These are phyloP conservation scores for Trichoderma harzianum DNA, from an alignment of 2,329 filamentous ascomycete species.

Conservation along the genomic window DNA sequence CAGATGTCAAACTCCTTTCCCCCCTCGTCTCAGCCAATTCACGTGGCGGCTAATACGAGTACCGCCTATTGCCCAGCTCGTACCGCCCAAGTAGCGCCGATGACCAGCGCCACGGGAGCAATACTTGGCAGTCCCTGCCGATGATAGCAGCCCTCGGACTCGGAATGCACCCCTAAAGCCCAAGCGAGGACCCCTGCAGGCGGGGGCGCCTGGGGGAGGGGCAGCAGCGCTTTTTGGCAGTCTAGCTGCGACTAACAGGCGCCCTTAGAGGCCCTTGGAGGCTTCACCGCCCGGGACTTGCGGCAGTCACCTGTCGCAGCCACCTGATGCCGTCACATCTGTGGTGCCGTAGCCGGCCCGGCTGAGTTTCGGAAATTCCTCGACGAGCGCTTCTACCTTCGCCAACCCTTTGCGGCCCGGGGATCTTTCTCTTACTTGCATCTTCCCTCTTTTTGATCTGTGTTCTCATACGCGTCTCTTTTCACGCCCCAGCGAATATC, in stretches of 20 bases:
- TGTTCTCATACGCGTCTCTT: background rate
- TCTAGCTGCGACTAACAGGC: background rate
- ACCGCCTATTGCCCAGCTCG: background rate
- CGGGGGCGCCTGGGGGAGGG: background rate
- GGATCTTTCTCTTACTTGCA: background rate
- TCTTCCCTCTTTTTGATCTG: background rate
- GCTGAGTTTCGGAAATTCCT: constrained; percentile 17
- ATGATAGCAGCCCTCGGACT: background rate
- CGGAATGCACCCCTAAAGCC: background rate
- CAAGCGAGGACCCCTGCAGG: background rate
- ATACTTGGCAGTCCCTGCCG: background rate
- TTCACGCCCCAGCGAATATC: background rate
- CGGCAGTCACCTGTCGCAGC: constrained; percentile 18
- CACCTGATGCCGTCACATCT: constrained; percentile 24
- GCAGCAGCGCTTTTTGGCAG: background rate
- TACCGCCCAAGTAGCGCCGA: background rate
- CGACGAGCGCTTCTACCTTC: background rate
- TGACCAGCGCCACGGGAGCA: background rate
- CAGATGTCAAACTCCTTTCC: background rate
- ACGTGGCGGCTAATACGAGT: background rate
- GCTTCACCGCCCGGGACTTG: constrained; percentile 7
- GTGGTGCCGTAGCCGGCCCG: background rate
- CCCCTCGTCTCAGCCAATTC: background rate
- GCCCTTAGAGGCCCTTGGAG: background rate
- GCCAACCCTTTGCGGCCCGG: background rate